Conservation (phyloP, 139 green algal species). For the Auxenochlorella protothecoides region DNA sequence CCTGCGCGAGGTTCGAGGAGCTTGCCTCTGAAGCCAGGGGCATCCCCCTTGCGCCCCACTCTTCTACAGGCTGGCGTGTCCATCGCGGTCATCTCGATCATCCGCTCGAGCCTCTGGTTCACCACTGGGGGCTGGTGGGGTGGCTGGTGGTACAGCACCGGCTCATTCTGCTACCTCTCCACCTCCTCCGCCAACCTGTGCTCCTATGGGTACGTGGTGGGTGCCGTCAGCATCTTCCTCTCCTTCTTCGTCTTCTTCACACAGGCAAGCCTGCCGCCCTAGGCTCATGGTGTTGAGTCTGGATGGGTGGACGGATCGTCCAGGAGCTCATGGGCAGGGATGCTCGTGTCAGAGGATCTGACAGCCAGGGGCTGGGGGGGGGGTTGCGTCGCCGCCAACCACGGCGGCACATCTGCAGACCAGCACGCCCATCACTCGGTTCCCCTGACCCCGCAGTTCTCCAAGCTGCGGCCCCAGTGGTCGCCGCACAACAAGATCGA, state of each 20-base stretch:
- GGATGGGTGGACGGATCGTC: not conserved
- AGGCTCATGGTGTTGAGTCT: not conserved
- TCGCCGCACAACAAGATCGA: not conserved
- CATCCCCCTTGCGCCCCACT: no score
- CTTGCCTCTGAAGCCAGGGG: no score
- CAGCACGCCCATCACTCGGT: no score
- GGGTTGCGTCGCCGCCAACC: not conserved
- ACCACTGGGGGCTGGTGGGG: no score
- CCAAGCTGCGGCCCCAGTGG: not conserved
- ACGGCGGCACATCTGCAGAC: no score
- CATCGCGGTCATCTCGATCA: no score
- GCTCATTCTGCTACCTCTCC: no score
- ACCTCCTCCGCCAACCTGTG: conserved; percentile 5
- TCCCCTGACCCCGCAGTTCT: not conserved
- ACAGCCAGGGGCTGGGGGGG: no score
- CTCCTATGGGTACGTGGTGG: conserved; percentile 5
- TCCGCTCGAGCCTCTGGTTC: no score
- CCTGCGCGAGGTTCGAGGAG: no score
- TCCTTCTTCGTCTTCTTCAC: conserved; percentile 1
- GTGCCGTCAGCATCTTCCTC: not conserved
- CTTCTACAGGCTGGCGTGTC: no score
- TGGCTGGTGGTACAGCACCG: no score
- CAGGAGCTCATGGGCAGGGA: not conserved
- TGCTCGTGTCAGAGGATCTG: not conserved
- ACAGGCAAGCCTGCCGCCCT: not conserved